These are phyloP conservation scores for Plasmopara halstedii DNA, from an alignment of 352 stramenopile genomes.

Conservation along the genomic window DNA sequence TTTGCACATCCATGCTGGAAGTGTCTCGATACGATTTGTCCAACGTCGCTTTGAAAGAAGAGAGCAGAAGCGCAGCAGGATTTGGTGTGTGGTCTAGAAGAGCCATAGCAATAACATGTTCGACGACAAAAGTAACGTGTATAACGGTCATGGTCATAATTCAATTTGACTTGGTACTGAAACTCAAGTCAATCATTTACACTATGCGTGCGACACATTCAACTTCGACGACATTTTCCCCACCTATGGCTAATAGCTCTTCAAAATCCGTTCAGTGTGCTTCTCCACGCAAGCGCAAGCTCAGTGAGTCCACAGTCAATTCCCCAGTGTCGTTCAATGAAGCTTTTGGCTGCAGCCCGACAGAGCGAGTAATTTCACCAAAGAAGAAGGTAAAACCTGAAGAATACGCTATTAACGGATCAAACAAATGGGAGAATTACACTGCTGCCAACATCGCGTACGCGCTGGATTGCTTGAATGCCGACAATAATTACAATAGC, in stretches of 20 bases:
- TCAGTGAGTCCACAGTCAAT: constrained; percentile 9
- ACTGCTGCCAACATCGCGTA: constrained; percentile 18
- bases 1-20: not conserved
- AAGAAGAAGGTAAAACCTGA: constrained; percentile 43
- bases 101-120: constrained; percentile 5
- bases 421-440: constrained; percentile 30
- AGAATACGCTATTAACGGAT: constrained; percentile 2
- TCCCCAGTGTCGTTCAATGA: constrained; percentile 35
- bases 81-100: constrained; percentile 22
- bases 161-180: constrained; percentile 15
- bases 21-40: constrained; percentile 6
- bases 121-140: constrained; percentile 5
- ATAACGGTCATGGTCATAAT: constrained; percentile 9
- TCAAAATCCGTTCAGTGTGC: constrained; percentile 26
- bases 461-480: constrained; percentile 9
- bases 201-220: constrained; percentile 7
- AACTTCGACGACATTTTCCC: not conserved
- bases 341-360: constrained; percentile 3
- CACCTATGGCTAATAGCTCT: constrained; percentile 14
- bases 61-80: constrained; percentile 21
- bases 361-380: constrained; percentile 31
- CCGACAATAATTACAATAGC: constrained; percentile 3
- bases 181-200: not conserved
- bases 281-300: constrained; percentile 33
- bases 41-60: constrained; percentile 21